These are phyloP conservation scores for Penicillium paneum DNA, from an alignment of 2,329 filamentous ascomycete species.

Conservation along the genomic window DNA sequence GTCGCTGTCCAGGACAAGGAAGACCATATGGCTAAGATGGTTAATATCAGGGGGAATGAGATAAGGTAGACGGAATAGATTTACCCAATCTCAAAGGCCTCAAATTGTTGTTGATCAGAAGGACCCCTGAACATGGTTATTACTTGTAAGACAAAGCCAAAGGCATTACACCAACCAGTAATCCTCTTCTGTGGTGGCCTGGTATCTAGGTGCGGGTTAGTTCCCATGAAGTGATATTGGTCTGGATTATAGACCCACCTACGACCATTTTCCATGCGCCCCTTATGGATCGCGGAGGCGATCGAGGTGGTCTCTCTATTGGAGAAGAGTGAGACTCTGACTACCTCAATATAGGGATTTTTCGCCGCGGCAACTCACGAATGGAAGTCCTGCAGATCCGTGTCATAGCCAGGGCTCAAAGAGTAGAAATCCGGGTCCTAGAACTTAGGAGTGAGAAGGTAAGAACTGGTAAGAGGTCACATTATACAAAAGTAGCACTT, in stretches of 20 bases:
- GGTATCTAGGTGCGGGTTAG: slow-evolving; percentile 12
- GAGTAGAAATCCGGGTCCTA: slow-evolving; percentile 14
- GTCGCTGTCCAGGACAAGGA: slow-evolving; percentile 16
- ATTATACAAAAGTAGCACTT: background rate
- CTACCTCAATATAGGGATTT: no score
- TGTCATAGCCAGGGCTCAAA: background rate
- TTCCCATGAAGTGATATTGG: background rate
- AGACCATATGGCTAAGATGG: slow-evolving; percentile 14
- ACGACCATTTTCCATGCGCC: slow-evolving; percentile 17
- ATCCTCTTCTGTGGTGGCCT: slow-evolving; percentile 17
- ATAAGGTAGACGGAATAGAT: no score
- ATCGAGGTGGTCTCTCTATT: slow-evolving; percentile 16
- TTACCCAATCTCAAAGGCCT: slow-evolving; percentile 20
- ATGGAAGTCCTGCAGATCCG: slow-evolving; percentile 10
- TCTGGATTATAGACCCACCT: slow-evolving; percentile 25
- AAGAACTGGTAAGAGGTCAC: background rate
- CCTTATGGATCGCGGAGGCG: slow-evolving; percentile 11
- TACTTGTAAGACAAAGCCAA: background rate
- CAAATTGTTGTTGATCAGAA: slow-evolving; percentile 20
- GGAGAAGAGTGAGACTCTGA: background rate
- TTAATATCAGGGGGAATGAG: background rate
- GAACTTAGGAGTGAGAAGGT: no score
- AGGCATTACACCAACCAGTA: slow-evolving; percentile 12
- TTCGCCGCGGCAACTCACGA: slow-evolving; percentile 8
- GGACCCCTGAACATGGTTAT: slow-evolving; percentile 13